Base-by-base conservation (phyloP, 495 filamentous ascomycete genomes). In the Penicillium pulvis region DNA sequence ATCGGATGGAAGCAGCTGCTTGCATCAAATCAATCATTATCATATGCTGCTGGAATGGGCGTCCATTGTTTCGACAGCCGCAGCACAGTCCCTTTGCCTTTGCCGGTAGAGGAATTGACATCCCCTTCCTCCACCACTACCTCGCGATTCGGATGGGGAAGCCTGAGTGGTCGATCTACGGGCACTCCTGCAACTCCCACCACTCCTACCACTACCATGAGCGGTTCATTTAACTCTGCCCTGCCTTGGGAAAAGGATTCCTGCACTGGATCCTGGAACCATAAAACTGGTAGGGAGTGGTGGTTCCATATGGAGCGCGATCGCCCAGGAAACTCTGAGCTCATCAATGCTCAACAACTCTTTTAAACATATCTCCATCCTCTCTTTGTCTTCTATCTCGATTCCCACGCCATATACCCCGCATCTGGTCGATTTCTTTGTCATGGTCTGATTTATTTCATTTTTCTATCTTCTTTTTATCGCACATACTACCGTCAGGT, bases 281-380 rank as follows among this genome's bases (percentile, higher is more conserved):
- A 79, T 42, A 74, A 74, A 44, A 66, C 49, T 39, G 76, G 76
- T 26, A 71, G 73, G 16, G 76, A 79, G n/a, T 81, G 78, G 78
- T 81, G 76, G 78, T 79, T 74, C 57, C 78, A 81, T 55, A 73
- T 78, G 64, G 78, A 81, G 59, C 74, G 78, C 24, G 78, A 81
- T 51, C 75, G 78, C 17, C 77, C 74, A 8, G 64, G 66, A 39
- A 73, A 72, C 31, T 52, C 69, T n/a, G 73, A 78, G 33, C 61
- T 75, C 48, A 71, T 79, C 55, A 66, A 74, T 31, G 47, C 71
- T 14, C 70, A 71, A 51, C 71, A 69, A 51, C 74, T 80, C 31
- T 78, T 80, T 44, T 79, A 64, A 73, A 23, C 17, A 39, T 28
- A 42, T 20, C 30, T 17, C 12, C 4, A 31, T 33, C 31, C 39